phyloP scores from a whole-genome alignment of 495 filamentous ascomycete genomes.

The Penicillium taxi region DNA sequence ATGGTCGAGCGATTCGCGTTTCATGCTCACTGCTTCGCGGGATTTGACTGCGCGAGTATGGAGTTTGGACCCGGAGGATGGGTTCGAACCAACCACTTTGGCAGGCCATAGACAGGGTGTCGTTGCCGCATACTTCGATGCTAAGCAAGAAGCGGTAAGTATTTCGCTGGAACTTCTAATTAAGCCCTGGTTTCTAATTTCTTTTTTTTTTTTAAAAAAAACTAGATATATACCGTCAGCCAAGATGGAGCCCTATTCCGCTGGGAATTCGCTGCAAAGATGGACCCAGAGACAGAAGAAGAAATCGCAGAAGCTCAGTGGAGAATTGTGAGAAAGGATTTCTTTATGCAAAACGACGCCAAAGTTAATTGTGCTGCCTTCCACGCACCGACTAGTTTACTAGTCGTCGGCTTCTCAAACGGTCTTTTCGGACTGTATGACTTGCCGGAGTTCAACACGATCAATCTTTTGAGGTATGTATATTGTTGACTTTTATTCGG shows the following conservation, averaged over 20 bases:
- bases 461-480: conserved; percentile 65
- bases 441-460: conserved; percentile 91
- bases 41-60: conserved; percentile 91
- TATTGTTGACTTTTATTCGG: neutral
- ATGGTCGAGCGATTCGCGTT: conserved; percentile 92
- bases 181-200: conserved; percentile 33
- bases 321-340: conserved; percentile 81
- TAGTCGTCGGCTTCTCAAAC: conserved; percentile 91
- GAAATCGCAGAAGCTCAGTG: conserved; percentile 60
- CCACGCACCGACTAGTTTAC: conserved; percentile 73
- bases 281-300: conserved; percentile 52
- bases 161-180: neutral
- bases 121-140: conserved; percentile 83
- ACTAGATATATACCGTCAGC: conserved; percentile 70
- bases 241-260: conserved; percentile 60
- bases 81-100: conserved; percentile 80
- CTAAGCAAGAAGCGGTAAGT: conserved; percentile 70
- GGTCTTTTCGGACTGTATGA: conserved; percentile 92
- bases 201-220: conserved; percentile 36
- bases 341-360: conserved; percentile 84
- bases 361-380: conserved; percentile 82
- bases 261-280: conserved; percentile 52
- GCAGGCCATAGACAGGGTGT: conserved; percentile 85
- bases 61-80: conserved; percentile 81
- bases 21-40: conserved; percentile 84